These are phyloP conservation scores for Heliamphora ciliata DNA, from an alignment of 179 eudicot genomes.

Conservation along the genomic window DNA sequence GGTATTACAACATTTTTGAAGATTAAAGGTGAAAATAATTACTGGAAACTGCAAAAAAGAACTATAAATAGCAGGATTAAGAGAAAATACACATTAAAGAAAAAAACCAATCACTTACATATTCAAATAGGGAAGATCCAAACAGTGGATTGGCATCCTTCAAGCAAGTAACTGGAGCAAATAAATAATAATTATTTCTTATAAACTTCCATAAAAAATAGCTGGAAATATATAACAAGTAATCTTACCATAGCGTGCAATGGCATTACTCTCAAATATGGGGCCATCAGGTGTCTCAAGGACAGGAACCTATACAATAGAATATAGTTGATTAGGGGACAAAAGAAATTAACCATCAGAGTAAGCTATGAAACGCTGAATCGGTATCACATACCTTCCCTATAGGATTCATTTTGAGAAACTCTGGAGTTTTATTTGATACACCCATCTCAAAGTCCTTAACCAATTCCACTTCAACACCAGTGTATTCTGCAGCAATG, in stretches of 20 bases:
- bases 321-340: neutral
- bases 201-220: neutral
- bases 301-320: slow-evolving; percentile 49
- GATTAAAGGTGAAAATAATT: neutral
- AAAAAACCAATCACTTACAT: slow-evolving; percentile 23
- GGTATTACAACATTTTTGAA: neutral
- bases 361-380: neutral
- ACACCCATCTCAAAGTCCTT: slow-evolving; percentile 77
- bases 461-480: slow-evolving; percentile 49
- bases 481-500: slow-evolving; percentile 72
- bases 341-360: neutral
- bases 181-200: neutral
- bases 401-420: slow-evolving; percentile 78
- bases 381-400: slow-evolving; percentile 63
- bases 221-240: neutral
- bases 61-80: neutral
- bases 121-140: slow-evolving; percentile 47
- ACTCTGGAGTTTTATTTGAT: slow-evolving; percentile 76
- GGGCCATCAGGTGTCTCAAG: slow-evolving; percentile 28
- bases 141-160: slow-evolving; percentile 38
- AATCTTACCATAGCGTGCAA: slow-evolving; percentile 26
- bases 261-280: slow-evolving; percentile 24
- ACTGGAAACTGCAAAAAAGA: neutral
- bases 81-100: neutral
- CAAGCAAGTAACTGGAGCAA: slow-evolving; percentile 36